phyloP scores from a whole-genome alignment of 306 rosid genomes.

The barrel medic (Medicago truncatula) region MtrunA17r5.0-ANR NC_053044.1:58482001-58482500 shows the following conservation, averaged over 20 bases:
- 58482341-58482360: slow-evolving; percentile 18
- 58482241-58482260: too few relatives aligned
- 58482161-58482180: neutral
- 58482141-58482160: neutral
- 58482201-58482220: neutral
- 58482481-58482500: slow-evolving; percentile 25
- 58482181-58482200: neutral
- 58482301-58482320: slow-evolving; percentile 11
- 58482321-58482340: neutral
- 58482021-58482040: neutral
- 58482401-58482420: slow-evolving; percentile 8
- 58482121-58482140: neutral
- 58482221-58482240: too few relatives aligned
- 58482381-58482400: slow-evolving; percentile 1
- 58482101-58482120: neutral
- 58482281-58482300: too few relatives aligned
- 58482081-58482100: neutral
- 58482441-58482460: slow-evolving; percentile 4
- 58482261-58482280: too few relatives aligned
- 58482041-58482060: neutral
- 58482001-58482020: neutral
- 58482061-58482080: neutral
- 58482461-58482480: slow-evolving; percentile 9
- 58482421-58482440: slow-evolving; percentile 29
- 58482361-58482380: slow-evolving; percentile 1